A percentile compares a stretch with the other conserved stretches of the same genome.
phyloP scores from a whole-genome alignment of 23 red algal species.

The Gracilaria domingensis region DNA sequence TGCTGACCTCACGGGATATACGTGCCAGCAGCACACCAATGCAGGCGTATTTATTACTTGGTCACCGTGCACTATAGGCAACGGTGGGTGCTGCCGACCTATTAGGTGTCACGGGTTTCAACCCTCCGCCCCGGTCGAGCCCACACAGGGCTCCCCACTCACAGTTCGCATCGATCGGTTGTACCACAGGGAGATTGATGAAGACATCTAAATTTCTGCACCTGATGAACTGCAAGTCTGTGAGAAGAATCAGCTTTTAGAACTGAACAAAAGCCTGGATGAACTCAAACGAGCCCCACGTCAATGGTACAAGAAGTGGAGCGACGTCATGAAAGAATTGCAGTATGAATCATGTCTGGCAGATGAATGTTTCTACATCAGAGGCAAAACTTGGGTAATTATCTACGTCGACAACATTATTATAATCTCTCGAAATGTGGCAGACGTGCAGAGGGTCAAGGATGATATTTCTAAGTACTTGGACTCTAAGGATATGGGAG shows the following conservation, averaged over 20 bases:
- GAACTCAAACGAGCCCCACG: conserved; percentile 45
- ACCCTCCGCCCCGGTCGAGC: no score
- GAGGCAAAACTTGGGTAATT: not conserved
- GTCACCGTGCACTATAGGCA: no score
- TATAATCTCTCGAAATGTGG: not conserved
- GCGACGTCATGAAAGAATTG: not conserved
- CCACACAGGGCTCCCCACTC: no score
- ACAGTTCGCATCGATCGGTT: no score
- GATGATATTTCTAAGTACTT: not conserved
- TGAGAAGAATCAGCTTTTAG: not conserved
- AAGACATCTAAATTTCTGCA: conserved; percentile 28
- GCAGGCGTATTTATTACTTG: no score
- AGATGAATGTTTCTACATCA: conserved; percentile 21
- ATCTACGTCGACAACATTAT: conserved; percentile 48
- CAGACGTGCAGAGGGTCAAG: not conserved
- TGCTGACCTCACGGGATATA: no score
- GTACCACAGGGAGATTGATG: conserved; percentile 43
- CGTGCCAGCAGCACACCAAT: no score
- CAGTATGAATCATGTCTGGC: not conserved
- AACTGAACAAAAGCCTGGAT: not conserved
- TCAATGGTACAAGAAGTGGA: conserved; percentile 23
- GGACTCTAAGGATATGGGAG: conserved; percentile 28
- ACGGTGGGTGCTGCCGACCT: no score
- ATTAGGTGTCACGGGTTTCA: no score
- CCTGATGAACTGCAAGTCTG: not conserved